phyloP scores from a whole-genome alignment of 768 basidiomycete genomes.

The Pleurotus pulmonarius region DNA sequence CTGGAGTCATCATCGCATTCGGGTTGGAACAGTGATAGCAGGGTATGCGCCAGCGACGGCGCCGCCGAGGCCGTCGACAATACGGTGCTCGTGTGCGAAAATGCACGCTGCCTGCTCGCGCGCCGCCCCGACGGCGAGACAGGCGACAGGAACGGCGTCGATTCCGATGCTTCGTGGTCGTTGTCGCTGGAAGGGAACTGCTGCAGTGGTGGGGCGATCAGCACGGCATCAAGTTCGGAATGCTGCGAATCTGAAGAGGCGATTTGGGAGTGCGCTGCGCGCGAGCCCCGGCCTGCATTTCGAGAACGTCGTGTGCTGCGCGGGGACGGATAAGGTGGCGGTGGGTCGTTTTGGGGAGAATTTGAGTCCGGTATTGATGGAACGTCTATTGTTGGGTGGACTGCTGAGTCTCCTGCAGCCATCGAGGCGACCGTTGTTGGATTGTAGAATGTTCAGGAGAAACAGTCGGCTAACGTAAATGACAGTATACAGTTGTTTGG shows the following conservation, averaged over 20 bases:
- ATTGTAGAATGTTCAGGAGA: too few relatives aligned
- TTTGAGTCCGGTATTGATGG: background rate
- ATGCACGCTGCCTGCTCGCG: constrained; percentile 42
- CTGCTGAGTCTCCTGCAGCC: background rate
- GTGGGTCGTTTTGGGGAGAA: constrained; percentile 42
- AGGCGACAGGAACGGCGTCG: constrained; percentile 42
- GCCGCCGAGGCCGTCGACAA: constrained; percentile 45
- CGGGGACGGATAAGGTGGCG: constrained; percentile 62
- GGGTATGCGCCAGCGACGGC: constrained; percentile 65
- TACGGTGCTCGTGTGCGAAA: constrained; percentile 53
- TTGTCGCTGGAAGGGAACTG: constrained; percentile 21
- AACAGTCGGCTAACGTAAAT: too few relatives aligned
- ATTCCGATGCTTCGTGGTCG: constrained; percentile 35
- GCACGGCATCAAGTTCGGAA: constrained; percentile 26
- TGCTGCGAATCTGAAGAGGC: constrained; percentile 29
- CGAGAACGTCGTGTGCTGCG: constrained; percentile 25
- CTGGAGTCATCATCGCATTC: constrained; percentile 30
- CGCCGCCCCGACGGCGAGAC: constrained; percentile 18
- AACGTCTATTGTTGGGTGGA: background rate
- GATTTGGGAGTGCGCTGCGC: constrained; percentile 22
- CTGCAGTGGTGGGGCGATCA: constrained; percentile 15
- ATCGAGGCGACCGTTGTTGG: background rate
- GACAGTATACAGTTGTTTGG: too few relatives aligned
- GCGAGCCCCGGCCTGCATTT: constrained; percentile 30
- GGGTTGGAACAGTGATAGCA: constrained; percentile 62